Conservation (phyloP, 805 yeast genomes). For the Nakazawaea pomicola region DNA sequence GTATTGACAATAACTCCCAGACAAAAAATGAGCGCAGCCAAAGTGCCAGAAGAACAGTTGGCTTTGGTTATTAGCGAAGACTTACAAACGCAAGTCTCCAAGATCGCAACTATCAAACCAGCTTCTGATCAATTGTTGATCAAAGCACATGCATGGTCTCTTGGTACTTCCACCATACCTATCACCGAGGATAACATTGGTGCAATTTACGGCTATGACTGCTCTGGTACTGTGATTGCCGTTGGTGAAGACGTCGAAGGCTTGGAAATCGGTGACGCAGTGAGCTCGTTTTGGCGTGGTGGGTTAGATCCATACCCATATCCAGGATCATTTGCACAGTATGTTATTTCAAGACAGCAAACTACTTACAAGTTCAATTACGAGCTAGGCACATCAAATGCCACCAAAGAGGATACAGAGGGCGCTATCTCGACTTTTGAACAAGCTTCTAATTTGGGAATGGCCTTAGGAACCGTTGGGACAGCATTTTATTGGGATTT, state of each 20-base stretch:
- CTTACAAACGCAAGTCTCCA: neutral
- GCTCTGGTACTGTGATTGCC: slow-evolving; percentile 50
- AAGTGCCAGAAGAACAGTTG: neutral
- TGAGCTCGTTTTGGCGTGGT: slow-evolving; percentile 53
- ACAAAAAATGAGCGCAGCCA: neutral
- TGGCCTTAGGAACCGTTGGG: slow-evolving; percentile 48
- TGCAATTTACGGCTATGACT: slow-evolving; percentile 53
- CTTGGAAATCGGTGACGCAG: slow-evolving; percentile 47
- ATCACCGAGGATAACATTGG: slow-evolving; percentile 24
- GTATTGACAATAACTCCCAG: no score
- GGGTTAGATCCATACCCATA: slow-evolving; percentile 32
- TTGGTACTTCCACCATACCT: neutral
- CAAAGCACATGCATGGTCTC: neutral
- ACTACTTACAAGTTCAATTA: neutral
- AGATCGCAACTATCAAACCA: neutral
- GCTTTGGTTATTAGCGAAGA: neutral
- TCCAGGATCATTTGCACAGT: slow-evolving; percentile 58
- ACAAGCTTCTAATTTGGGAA: slow-evolving; percentile 59
- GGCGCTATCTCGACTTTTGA: slow-evolving; percentile 46
- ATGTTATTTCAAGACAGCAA: slow-evolving; percentile 24
- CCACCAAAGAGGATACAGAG: slow-evolving; percentile 17
- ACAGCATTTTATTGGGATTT: slow-evolving; percentile 46
- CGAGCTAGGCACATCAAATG: neutral
- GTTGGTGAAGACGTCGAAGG: slow-evolving; percentile 40
- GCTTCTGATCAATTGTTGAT: neutral